Base-by-base conservation (phyloP, 768 basidiomycete genomes). In the Paxillus ammoniavirescens region DNA sequence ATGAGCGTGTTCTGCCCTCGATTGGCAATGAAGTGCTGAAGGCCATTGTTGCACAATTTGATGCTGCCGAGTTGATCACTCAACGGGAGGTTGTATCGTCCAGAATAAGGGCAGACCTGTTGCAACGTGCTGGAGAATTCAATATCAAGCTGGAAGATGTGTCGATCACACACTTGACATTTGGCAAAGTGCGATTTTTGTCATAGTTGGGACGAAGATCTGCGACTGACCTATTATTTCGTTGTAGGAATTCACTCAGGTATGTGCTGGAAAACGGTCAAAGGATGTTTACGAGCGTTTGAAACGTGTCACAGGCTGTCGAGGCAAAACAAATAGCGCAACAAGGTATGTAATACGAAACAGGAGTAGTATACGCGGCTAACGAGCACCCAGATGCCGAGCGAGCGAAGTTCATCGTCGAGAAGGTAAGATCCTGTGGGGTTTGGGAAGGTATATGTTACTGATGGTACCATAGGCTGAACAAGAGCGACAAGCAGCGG, bases 281-380 rank as follows among this genome's bases (percentile, higher is more conserved):
- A 43, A 18, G 28, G 38, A 40, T 42, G 1, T 17, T 43, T 43
- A 35, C 49, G 40, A 58, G 17, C 17, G 15, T 45, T 15, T 8
- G 26, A 51, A 0, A 46, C 12, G 30, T 44, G 52, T 26, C 49
- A 33, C 44, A 79, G 86, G 97, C 97, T n/a, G 97, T 99, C 8
- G 97, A 99, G 74, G 96, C 96, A 38, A 99, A 99, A 72, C 97
- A 98, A 72, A 98, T 99, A 69, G 97, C 97, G 9, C 97, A 99
- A 71, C 97, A 99, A 82, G 91, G 91, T 92, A 61, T 45, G 75
- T 58, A 4, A n/a, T 41, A 26, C 18, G 28, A 46, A 46, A 18
- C 30, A 38, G 30, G n/a, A 21, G 2, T 5, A 3, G 37, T 18
- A 21, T 46, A 46, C 50, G 45, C 14, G n/a, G 44, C 65, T 68